These are phyloP conservation scores for Nothophaeocryptopus gaeumannii DNA, from an alignment of 2,329 filamentous ascomycete genomes.

Conservation along the genomic window DNA sequence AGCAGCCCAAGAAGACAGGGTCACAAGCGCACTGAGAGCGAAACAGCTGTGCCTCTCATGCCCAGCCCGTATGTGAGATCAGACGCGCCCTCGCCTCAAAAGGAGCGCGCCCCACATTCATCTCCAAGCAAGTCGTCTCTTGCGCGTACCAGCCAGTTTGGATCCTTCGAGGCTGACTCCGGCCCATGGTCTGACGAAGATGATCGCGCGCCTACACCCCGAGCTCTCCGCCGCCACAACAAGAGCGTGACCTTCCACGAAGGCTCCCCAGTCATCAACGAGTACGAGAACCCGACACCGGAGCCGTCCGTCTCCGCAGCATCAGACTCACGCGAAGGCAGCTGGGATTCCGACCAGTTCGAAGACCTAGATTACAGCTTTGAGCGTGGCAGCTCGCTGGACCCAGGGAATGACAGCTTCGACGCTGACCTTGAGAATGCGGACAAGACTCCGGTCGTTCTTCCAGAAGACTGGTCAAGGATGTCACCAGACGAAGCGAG, in stretches of 20 bases:
- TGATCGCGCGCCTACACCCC: slow-evolving; percentile 60
- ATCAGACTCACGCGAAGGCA: slow-evolving; percentile 86
- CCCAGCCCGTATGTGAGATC: slow-evolving; percentile 45
- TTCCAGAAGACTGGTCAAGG: slow-evolving; percentile 91
- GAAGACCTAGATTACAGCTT: slow-evolving; percentile 67
- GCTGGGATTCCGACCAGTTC: slow-evolving; percentile 77
- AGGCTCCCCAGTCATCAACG: slow-evolving; percentile 88
- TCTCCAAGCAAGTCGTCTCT: slow-evolving; percentile 91
- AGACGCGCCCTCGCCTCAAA: slow-evolving; percentile 36
- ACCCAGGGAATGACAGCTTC: slow-evolving; percentile 69
- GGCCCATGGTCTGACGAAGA: slow-evolving; percentile 64
- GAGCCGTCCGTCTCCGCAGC: slow-evolving; percentile 83
- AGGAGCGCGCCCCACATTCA: slow-evolving; percentile 63
- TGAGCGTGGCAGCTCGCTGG: slow-evolving; percentile 57
- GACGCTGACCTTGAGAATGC: slow-evolving; percentile 93
- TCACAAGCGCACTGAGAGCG: slow-evolving; percentile 54
- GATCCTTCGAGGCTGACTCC: slow-evolving; percentile 38
- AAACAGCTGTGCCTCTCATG: slow-evolving; percentile 58
- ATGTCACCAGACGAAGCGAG: slow-evolving; percentile 66
- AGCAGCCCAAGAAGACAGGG: slow-evolving; percentile 29
- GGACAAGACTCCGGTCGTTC: slow-evolving; percentile 95
- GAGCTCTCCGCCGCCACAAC: slow-evolving; percentile 73
- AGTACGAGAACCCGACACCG: slow-evolving; percentile 97
- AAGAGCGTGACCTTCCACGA: slow-evolving; percentile 98
- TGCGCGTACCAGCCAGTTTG: slow-evolving; percentile 60